Evolutionary conservation across 805 yeast genomes (phyloP), one percentile per base, ranked within the genome.

Genomic region (Dipodascus geniculatus): DNA sequence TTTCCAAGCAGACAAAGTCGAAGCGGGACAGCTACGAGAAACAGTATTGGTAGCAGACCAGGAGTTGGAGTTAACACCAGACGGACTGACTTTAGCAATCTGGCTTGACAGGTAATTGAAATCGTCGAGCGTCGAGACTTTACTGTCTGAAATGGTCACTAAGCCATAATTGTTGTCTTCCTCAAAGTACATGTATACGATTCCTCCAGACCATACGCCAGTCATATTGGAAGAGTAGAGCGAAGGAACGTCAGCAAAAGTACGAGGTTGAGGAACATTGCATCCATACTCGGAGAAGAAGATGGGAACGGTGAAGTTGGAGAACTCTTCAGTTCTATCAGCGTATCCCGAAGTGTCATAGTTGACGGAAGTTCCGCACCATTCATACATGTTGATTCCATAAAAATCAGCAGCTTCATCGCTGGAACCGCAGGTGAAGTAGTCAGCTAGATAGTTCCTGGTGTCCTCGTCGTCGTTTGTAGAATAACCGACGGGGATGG

Each of bases 401-500:
- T 82, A 85, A 70, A 85, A 85, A 65, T 85, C 93, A 57, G 79
- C 80, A 50, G 81, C 84, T 51, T 63, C 72, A 28, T 74, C 77
- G 3, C 66, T 61, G 54, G 76, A 78, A 52, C 96, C 96, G 72
- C 98, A 90, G 23, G 85, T 75, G 67, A 90, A 89, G 74, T 84
- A 90, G 63, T 82, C 82, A 48, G 96, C 96, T 65, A 89, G 73
- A 33, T 78, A 74, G 48, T 79, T 80, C 69, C 98, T 81, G 33
- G 89, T 88, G 23, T 79, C 83, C 23, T 82, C 76, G 65, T 87
- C 97, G 69, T 90, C 98, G 65, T 87, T 87, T 14, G 96, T 81
- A 9, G 96, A 85, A 70, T 90, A 91, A n/a, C 99, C 99, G 54
- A 91, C 90, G 11, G 99, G 99, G 56, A 90, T 87, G 9, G 65